phyloP scores from a whole-genome alignment of 2,329 filamentous ascomycete species.

The Cytospora piceicola region DNA sequence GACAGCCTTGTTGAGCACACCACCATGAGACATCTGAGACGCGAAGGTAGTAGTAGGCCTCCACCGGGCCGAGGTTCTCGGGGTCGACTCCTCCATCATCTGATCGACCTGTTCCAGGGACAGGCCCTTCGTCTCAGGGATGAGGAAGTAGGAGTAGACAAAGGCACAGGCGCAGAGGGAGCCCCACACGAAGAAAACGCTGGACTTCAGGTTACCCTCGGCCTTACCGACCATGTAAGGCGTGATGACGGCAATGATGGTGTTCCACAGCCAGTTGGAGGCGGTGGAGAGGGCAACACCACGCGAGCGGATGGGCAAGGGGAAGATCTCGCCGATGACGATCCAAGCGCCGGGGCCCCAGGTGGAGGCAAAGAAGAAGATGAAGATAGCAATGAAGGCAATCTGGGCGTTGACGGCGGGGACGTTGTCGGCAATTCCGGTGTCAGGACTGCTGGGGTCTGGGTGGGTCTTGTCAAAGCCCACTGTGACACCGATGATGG shows the following conservation, averaged over 20 bases:
- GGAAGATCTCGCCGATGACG: conserved; percentile 89
- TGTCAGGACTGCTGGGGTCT: conserved; percentile 48
- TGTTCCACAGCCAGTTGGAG: conserved; percentile 93
- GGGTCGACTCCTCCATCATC: conserved; percentile 87
- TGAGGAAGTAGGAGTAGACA: conserved; percentile 72
- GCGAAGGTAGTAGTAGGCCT: conserved; percentile 73
- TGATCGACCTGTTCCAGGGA: conserved; percentile 80
- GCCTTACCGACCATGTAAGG: conserved; percentile 68
- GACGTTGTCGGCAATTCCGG: conserved; percentile 55
- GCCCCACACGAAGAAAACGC: conserved; percentile 79
- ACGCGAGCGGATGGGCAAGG: conserved; percentile 83
- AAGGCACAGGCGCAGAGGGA: conserved; percentile 63
- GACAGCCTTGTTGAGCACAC: conserved; percentile 39
- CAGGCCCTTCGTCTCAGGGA: conserved; percentile 76
- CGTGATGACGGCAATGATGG: conserved; percentile 71
- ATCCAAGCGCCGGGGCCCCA: conserved; percentile 85
- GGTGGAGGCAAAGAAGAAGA: conserved; percentile 89
- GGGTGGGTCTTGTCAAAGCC: conserved; percentile 56
- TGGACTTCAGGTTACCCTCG: conserved; percentile 67
- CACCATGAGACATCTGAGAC: conserved; percentile 34
- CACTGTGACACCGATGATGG: conserved; percentile 70
- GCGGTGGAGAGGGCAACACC: conserved; percentile 86
- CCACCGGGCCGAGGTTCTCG: conserved; percentile 78
- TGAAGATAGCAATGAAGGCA: conserved; percentile 88
- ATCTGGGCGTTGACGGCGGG: conserved; percentile 72